Evolutionary conservation across 768 basidiomycete species (phyloP).

Genomic region (Tricholomella constricta): DNA sequence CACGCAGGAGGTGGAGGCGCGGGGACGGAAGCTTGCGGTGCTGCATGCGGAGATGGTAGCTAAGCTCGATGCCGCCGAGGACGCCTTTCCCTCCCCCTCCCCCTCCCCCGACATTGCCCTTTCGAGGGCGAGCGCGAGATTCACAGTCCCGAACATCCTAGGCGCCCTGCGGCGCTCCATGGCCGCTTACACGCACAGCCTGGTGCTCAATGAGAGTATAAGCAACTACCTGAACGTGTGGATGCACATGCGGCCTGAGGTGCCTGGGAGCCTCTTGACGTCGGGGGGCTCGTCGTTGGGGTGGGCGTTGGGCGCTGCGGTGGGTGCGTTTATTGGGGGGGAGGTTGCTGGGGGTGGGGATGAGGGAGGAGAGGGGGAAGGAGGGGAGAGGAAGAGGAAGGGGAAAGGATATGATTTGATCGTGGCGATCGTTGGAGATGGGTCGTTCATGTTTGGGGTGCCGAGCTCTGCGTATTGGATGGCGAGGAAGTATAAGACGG

Average conservation of each 20-base stretch:
- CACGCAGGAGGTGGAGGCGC: conserved; percentile 16
- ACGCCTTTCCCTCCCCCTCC: conserved; percentile 22
- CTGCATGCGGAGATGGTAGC: conserved; percentile 27
- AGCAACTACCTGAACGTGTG: conserved; percentile 57
- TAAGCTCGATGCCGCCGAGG: conserved; percentile 33
- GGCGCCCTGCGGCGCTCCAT: conserved; percentile 47
- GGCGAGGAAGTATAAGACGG: conserved; percentile 66
- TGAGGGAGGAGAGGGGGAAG: conserved; percentile 20
- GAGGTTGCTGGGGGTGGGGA: too few species aligned
- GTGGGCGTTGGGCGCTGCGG: conserved; percentile 65
- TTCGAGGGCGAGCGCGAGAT: neutral
- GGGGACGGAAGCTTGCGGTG: conserved; percentile 14
- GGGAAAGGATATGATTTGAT: conserved; percentile 50
- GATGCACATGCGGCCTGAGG: conserved; percentile 56
- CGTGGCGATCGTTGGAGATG: conserved; percentile 66
- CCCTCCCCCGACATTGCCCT: too few species aligned
- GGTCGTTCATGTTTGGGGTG: conserved; percentile 66
- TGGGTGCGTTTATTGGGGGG: conserved; percentile 57
- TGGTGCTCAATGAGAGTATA: conserved; percentile 66
- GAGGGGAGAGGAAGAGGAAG: too few species aligned
- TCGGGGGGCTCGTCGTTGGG: conserved; percentile 71
- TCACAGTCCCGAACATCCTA: conserved; percentile 52
- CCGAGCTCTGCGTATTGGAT: conserved; percentile 75
- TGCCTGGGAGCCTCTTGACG: conserved; percentile 49
- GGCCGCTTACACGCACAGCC: conserved; percentile 36